A percentile compares a stretch with the other conserved stretches of the same genome.
These are phyloP conservation scores for Aotearoamyces nothofagi DNA, from an alignment of 2,329 filamentous ascomycete genomes.

Conservation along the genomic window DNA sequence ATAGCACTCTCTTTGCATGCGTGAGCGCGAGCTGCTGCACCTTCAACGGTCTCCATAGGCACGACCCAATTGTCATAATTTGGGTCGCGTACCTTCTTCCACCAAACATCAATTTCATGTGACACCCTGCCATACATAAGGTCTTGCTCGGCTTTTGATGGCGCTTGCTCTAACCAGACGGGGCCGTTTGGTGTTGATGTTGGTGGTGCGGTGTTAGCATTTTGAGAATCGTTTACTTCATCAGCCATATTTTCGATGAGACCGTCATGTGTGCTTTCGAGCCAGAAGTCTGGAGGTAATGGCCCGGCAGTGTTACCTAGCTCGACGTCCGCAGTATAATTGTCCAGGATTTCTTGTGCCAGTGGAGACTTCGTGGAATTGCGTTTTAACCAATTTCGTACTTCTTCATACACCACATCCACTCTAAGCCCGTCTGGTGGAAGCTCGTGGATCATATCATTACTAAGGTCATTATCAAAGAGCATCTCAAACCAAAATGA, in stretches of 20 bases:
- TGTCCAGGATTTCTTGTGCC: slow-evolving; percentile 35
- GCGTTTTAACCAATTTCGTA: slow-evolving; percentile 46
- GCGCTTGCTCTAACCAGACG: slow-evolving; percentile 14
- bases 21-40: slow-evolving; percentile 39
- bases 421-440: slow-evolving; percentile 33
- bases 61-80: slow-evolving; percentile 44
- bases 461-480: slow-evolving; percentile 39
- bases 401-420: slow-evolving; percentile 41
- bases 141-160: slow-evolving; percentile 41
- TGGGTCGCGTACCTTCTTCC: slow-evolving; percentile 42
- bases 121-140: slow-evolving; percentile 43
- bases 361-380: slow-evolving; percentile 43
- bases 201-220: slow-evolving; percentile 1
- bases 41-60: slow-evolving; percentile 43
- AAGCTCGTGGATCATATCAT: slow-evolving; percentile 35
- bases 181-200: slow-evolving; percentile 10
- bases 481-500: slow-evolving; percentile 52
- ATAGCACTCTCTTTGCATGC: slow-evolving; percentile 44
- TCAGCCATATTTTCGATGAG: slow-evolving; percentile 3
- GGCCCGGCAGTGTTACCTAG: slow-evolving; percentile 18
- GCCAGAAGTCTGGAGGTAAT: slow-evolving; percentile 8
- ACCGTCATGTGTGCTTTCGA: background rate
- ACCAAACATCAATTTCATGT: slow-evolving; percentile 50
- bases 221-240: slow-evolving; percentile 3
- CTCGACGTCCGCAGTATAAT: slow-evolving; percentile 26